These are phyloP conservation scores for Mycosarcoma mackinlayi DNA, from an alignment of 1,284 basidiomycete genomes.

Conservation along the genomic window DNA sequence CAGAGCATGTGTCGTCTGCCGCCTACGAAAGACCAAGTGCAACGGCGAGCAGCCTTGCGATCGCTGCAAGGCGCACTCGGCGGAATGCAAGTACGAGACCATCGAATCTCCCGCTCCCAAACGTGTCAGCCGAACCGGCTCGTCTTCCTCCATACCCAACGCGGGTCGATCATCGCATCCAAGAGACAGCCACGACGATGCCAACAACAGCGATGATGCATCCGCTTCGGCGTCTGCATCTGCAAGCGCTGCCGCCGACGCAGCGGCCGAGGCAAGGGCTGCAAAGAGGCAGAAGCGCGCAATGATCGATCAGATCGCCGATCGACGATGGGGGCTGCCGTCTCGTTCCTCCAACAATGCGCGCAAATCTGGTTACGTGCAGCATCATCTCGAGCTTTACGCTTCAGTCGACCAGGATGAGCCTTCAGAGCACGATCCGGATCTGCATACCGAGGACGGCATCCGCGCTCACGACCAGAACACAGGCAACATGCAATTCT, in stretches of 20 bases:
- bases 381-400: slow-evolving; percentile 43
- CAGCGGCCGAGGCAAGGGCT: slow-evolving; percentile 22
- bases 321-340: slow-evolving; percentile 29
- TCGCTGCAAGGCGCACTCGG: slow-evolving; percentile 46
- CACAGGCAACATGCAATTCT: slow-evolving; percentile 52
- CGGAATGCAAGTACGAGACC: slow-evolving; percentile 47
- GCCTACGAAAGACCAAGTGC: slow-evolving; percentile 48
- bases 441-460: slow-evolving; percentile 47
- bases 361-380: slow-evolving; percentile 37
- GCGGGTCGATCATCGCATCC: slow-evolving; percentile 11
- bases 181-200: slow-evolving; percentile 14
- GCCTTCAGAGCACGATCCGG: slow-evolving; percentile 19
- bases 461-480: slow-evolving; percentile 49
- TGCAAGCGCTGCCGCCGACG: slow-evolving; percentile 6
- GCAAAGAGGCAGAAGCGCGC: slow-evolving; percentile 35
- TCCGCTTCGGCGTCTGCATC: neutral
- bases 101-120: slow-evolving; percentile 33
- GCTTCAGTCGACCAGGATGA: slow-evolving; percentile 46
- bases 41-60: slow-evolving; percentile 51
- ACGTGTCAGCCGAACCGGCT: slow-evolving; percentile 24
- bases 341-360: slow-evolving; percentile 18
- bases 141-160: slow-evolving; percentile 14
- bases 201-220: slow-evolving; percentile 14
- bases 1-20: slow-evolving; percentile 41
- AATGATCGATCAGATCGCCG: slow-evolving; percentile 50